Percentiles rank a stretch among this genome's conserved stretches.
These are phyloP conservation scores for Paulownia fortunei DNA, from an alignment of 257 asterid species.

Conservation along the genomic window DNA sequence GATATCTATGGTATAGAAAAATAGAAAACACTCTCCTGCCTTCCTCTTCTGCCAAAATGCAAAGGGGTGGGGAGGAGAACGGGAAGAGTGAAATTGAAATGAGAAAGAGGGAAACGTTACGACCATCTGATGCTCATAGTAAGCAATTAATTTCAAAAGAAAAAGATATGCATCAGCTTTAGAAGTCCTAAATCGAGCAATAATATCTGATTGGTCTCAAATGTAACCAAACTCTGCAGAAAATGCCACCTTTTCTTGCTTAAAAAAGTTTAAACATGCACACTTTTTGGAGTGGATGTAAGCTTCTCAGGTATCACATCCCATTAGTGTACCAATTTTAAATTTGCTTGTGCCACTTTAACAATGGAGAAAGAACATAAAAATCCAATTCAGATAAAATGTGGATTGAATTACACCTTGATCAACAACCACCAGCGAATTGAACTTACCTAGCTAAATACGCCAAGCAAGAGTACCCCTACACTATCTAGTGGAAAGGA, in stretches of 20 bases:
- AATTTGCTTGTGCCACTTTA: conserved; percentile 1
- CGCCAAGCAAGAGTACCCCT: conserved; percentile 3
- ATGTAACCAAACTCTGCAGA: neutral
- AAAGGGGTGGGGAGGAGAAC: neutral
- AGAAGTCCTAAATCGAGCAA: neutral
- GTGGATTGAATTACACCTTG: neutral
- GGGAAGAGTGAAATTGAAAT: neutral
- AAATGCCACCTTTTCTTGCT: neutral
- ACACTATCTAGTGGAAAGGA: neutral
- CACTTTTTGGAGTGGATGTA: neutral
- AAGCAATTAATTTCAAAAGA: neutral
- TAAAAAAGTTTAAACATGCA: neutral
- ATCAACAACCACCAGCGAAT: neutral
- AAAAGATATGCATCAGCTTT: neutral
- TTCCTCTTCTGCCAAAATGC: neutral
- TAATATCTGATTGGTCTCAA: neutral
- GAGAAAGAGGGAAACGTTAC: neutral
- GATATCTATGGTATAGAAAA: neutral
- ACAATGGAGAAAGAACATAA: conserved; percentile 8
- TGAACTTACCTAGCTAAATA: neutral
- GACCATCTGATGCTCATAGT: neutral
- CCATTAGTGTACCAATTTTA: neutral
- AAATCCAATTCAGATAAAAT: neutral
- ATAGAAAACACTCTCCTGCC: neutral
- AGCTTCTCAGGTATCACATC: neutral